Evolutionary conservation across 1,139 yeast genomes (phyloP).

Genomic region (Diutina mesorugosa): DNA sequence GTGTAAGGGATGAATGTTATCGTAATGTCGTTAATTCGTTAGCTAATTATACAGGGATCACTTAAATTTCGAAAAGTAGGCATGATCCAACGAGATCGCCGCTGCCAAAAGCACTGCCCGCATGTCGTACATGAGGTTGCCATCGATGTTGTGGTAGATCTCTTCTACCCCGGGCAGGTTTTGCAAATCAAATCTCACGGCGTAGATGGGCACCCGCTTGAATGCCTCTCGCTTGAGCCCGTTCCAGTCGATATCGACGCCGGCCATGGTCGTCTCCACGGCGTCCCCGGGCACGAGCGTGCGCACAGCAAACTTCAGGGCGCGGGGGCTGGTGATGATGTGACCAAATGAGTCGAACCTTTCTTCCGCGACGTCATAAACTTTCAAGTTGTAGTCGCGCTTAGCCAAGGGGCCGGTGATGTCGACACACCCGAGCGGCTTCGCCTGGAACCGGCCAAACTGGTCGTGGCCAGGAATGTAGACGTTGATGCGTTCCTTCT

Average conservation of each 20-base stretch:
- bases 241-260: constrained; percentile 1
- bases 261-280: not conserved
- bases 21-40: not conserved
- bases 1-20: too few relatives aligned
- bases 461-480: constrained; percentile 1
- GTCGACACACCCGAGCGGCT: not conserved
- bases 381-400: not conserved
- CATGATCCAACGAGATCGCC: not conserved
- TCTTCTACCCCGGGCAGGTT: not conserved
- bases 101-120: constrained; percentile 1
- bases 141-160: not conserved
- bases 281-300: not conserved
- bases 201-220: not conserved
- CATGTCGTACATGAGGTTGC: not conserved
- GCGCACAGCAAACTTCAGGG: not conserved
- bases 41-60: not conserved
- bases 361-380: not conserved
- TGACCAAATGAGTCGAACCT: not conserved
- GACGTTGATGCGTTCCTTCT: not conserved
- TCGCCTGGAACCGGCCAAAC: not conserved
- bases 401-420: not conserved
- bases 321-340: not conserved
- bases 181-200: not conserved
- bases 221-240: not conserved
- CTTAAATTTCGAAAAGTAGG: not conserved